Evolutionary conservation across 2,329 filamentous ascomycete genomes (phyloP).

Genomic region (Penicillium sp.): DNA sequence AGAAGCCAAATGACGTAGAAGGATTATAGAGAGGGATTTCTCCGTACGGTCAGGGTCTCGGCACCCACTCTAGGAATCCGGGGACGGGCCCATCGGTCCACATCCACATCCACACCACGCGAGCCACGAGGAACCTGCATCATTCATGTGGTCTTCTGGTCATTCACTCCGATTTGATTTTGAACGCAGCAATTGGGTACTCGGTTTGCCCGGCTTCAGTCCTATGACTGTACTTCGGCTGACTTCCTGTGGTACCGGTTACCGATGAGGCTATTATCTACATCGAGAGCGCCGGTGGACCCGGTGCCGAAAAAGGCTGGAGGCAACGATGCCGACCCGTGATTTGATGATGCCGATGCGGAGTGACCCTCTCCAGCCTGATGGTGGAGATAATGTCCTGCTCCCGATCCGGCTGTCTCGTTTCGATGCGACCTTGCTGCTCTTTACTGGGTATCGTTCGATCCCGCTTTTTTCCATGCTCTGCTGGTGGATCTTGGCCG

Average conservation of each 20-base stretch:
- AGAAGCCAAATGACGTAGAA: not conserved
- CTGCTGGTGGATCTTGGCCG: not conserved
- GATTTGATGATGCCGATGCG: slow-evolving; percentile 4
- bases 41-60: not conserved
- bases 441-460: not conserved
- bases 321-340: slow-evolving; percentile 2
- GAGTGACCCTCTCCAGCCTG: not conserved
- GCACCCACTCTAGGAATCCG: slow-evolving; percentile 3
- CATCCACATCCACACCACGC: slow-evolving; percentile 4
- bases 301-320: slow-evolving; percentile 5
- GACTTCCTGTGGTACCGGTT: slow-evolving; percentile 6
- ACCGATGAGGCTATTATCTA: slow-evolving; percentile 1
- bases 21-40: no score
- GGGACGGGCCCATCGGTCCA: slow-evolving; percentile 9
- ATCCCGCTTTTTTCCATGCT: not conserved
- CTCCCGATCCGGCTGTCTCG: slow-evolving; percentile 1
- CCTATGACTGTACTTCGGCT: not conserved
- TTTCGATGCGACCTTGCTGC: slow-evolving; percentile 2
- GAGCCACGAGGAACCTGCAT: slow-evolving; percentile 7
- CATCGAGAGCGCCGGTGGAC: slow-evolving; percentile 4
- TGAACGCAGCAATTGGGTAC: slow-evolving; percentile 3
- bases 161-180: slow-evolving; percentile 3
- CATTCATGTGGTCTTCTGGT: slow-evolving; percentile 10
- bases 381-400: not conserved
- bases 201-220: not conserved